phyloP scores from a whole-genome alignment of 73 alveolate genomes.

The Breviolum minutum region DNA sequence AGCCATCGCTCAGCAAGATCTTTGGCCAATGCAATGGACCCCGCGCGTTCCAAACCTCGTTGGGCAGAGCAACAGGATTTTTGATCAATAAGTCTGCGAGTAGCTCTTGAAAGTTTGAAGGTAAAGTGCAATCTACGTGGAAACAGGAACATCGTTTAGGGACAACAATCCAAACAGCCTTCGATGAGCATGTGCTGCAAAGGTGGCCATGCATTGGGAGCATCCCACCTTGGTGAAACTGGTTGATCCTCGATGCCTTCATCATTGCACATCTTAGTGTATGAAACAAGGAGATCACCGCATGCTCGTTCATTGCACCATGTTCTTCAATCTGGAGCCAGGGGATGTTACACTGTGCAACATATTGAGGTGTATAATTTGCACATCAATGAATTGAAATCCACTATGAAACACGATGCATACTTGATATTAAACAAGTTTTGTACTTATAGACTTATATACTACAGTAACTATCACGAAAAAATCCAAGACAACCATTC shows the following conservation, averaged over 20 bases:
- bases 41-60: conserved; percentile 20
- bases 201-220: conserved; percentile 88
- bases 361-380: no score
- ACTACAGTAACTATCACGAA: not conserved
- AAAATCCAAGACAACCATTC: not conserved
- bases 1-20: conserved; percentile 51
- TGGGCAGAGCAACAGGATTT: not conserved
- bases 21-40: conserved; percentile 8
- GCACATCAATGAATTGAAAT: no score
- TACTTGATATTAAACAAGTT: no score
- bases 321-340: no score
- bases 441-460: no score
- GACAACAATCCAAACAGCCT: not conserved
- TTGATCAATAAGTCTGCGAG: not conserved
- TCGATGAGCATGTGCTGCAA: conserved; percentile 66
- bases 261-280: not conserved
- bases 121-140: not conserved
- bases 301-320: no score
- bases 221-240: conserved; percentile 54
- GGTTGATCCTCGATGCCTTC: not conserved
- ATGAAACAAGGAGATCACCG: no score
- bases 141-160: not conserved
- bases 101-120: no score
- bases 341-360: no score
- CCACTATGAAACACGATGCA: no score